Conservation (phyloP, 2,329 filamentous ascomycete genomes). For the Allantophomopsis cytisporea region DNA sequence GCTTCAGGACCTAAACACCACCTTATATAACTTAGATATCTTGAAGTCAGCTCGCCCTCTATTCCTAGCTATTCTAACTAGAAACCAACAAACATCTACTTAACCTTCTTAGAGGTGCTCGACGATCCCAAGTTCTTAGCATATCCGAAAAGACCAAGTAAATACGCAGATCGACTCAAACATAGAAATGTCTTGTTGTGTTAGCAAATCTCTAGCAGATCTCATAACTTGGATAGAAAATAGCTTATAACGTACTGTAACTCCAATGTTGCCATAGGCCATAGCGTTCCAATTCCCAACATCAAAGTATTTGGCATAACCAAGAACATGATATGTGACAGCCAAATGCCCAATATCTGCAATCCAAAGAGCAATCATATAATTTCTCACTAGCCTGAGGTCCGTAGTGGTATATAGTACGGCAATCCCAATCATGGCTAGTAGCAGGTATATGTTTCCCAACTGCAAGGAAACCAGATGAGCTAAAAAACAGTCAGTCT, state of each 20-base stretch:
- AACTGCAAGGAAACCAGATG: slow-evolving; percentile 52
- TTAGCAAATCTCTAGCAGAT: slow-evolving; percentile 1
- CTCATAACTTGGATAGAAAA: not conserved
- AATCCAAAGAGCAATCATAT: slow-evolving; percentile 48
- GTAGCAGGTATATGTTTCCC: slow-evolving; percentile 54
- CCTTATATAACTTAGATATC: too few relatives aligned
- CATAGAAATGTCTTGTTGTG: slow-evolving; percentile 35
- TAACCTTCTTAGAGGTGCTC: too few relatives aligned
- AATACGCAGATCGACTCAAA: slow-evolving; percentile 38
- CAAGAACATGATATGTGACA: slow-evolving; percentile 44
- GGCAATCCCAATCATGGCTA: slow-evolving; percentile 43
- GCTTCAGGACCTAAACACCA: too few relatives aligned
- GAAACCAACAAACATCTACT: too few relatives aligned
- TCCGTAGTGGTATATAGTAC: slow-evolving; percentile 52
- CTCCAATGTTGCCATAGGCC: slow-evolving; percentile 61
- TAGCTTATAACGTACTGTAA: slow-evolving; percentile 39
- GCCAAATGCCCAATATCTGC: slow-evolving; percentile 57
- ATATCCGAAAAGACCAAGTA: slow-evolving; percentile 28
- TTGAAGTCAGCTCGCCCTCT: too few relatives aligned
- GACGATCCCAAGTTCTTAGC: too few relatives aligned
- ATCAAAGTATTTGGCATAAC: slow-evolving; percentile 35
- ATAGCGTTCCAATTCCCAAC: slow-evolving; percentile 51
- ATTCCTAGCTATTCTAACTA: too few relatives aligned
- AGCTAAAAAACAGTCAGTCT: slow-evolving; percentile 3
- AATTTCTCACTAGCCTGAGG: slow-evolving; percentile 50